These are phyloP conservation scores for Metarhizium humberi DNA, from an alignment of 2,329 filamentous ascomycete genomes.

Conservation along the genomic window DNA sequence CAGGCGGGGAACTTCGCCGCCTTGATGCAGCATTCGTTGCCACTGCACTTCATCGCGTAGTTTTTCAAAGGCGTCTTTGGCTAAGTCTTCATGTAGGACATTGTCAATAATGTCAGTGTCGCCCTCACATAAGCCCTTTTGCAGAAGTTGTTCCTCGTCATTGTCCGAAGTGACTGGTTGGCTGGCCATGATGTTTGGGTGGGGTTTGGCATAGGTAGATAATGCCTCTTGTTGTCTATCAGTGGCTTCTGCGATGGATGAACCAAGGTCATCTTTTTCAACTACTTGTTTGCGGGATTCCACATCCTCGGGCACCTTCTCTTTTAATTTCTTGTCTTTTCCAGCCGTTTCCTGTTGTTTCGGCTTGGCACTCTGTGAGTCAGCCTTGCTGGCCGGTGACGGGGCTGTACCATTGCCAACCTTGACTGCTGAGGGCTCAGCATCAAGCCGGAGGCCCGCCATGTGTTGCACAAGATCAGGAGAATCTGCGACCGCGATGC, in stretches of 20 bases:
- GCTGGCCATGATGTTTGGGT: not conserved
- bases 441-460: slow-evolving; percentile 20
- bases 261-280: not conserved
- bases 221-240: not conserved
- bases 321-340: not conserved
- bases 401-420: not conserved
- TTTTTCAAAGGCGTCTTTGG: slow-evolving; percentile 55
- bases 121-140: slow-evolving; percentile 61
- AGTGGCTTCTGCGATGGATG: not conserved
- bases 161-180: not conserved
- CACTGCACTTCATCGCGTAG: slow-evolving; percentile 71
- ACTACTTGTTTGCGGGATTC: not conserved
- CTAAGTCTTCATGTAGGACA: slow-evolving; percentile 50
- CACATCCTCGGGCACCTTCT: not conserved
- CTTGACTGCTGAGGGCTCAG: slow-evolving; percentile 14
- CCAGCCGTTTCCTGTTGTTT: slow-evolving; percentile 11
- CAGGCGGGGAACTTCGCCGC: slow-evolving; percentile 81
- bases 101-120: slow-evolving; percentile 68
- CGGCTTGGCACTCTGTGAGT: slow-evolving; percentile 7
- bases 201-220: not conserved
- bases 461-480: slow-evolving; percentile 22
- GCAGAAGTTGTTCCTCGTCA: slow-evolving; percentile 11
- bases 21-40: slow-evolving; percentile 88
- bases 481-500: slow-evolving; percentile 3
- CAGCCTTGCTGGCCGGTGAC: slow-evolving; percentile 1